phyloP scores from a whole-genome alignment of 2,329 filamentous ascomycete genomes.

The Aspergillus sp. region DNA sequence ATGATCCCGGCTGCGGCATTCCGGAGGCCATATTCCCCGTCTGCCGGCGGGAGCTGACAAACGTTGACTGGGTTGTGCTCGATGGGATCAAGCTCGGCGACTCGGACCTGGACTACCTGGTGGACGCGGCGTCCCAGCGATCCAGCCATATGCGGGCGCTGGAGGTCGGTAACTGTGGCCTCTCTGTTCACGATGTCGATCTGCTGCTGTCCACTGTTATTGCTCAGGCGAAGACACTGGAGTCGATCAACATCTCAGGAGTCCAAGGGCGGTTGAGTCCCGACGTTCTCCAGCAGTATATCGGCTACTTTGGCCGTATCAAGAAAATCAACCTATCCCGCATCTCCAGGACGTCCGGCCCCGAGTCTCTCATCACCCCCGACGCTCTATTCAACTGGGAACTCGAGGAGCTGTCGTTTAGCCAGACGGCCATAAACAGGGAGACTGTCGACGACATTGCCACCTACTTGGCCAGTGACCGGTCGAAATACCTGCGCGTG shows the following conservation, averaged over 20 bases:
- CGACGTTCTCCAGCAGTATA: constrained; percentile 54
- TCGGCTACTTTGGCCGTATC: constrained; percentile 57
- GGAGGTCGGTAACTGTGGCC: constrained; percentile 55
- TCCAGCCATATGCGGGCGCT: constrained; percentile 57
- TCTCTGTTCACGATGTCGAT: constrained; percentile 42
- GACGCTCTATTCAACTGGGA: constrained; percentile 60
- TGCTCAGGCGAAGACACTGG: constrained; percentile 56
- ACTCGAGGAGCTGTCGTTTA: constrained; percentile 56
- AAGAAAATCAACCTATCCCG: constrained; percentile 58
- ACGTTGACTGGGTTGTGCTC: constrained; percentile 61
- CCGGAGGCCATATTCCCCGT: constrained; percentile 60
- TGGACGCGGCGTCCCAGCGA: constrained; percentile 58
- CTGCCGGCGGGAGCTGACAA: constrained; percentile 57
- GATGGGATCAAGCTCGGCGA: constrained; percentile 63
- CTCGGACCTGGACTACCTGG: constrained; percentile 56
- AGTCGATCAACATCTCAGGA: constrained; percentile 58
- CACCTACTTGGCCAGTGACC: constrained; percentile 52
- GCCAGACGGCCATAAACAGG: constrained; percentile 52
- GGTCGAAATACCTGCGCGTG: constrained; percentile 52
- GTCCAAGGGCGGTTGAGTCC: constrained; percentile 57
- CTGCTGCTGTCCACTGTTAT: constrained; percentile 56
- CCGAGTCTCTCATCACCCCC: constrained; percentile 54
- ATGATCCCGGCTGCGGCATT: constrained; percentile 58
- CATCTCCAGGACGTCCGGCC: constrained; percentile 53
- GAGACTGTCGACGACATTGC: constrained; percentile 57